A percentile compares a stretch with the other conserved stretches of the same genome.
Evolutionary conservation across 345 rosid genomes (phyloP).

Genomic region (Dipteronia dyeriana): DNA sequence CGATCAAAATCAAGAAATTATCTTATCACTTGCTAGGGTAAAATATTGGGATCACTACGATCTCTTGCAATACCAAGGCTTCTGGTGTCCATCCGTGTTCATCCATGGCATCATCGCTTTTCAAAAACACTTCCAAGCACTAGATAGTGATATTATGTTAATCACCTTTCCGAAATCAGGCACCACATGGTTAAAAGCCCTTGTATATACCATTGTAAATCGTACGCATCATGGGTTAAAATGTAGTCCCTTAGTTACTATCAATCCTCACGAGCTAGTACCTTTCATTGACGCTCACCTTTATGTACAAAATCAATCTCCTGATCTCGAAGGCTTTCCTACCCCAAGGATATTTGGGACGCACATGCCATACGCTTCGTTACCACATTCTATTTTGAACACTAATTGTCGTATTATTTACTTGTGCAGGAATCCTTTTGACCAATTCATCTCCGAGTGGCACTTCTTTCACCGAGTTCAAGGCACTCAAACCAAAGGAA

Average conservation of each 20-base stretch:
- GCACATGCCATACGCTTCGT: constrained; percentile 23
- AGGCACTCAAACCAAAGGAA: background rate
- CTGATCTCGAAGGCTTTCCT: background rate
- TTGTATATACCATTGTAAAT: constrained; percentile 19
- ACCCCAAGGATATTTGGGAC: constrained; percentile 15
- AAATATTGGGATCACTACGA: background rate
- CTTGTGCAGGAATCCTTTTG: constrained; percentile 35
- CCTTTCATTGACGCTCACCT: background rate
- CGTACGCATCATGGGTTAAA: constrained; percentile 11
- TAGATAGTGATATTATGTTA: constrained; percentile 23
- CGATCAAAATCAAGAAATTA: background rate
- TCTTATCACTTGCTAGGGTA: background rate
- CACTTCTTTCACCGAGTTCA: constrained; percentile 6
- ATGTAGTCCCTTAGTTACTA: background rate
- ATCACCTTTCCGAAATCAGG: constrained; percentile 29
- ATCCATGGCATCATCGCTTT: background rate
- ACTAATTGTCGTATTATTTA: constrained; percentile 31
- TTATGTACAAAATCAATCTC: background rate
- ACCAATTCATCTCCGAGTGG: constrained; percentile 30
- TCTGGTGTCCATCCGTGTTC: background rate
- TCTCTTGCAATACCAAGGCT: constrained; percentile 5
- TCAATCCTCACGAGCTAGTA: background rate
- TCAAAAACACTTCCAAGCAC: constrained; percentile 20
- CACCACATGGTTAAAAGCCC: constrained; percentile 34
- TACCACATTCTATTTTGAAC: constrained; percentile 8